Conservation (phyloP, 163 green algal species). For the Volvox carteri region DNA sequence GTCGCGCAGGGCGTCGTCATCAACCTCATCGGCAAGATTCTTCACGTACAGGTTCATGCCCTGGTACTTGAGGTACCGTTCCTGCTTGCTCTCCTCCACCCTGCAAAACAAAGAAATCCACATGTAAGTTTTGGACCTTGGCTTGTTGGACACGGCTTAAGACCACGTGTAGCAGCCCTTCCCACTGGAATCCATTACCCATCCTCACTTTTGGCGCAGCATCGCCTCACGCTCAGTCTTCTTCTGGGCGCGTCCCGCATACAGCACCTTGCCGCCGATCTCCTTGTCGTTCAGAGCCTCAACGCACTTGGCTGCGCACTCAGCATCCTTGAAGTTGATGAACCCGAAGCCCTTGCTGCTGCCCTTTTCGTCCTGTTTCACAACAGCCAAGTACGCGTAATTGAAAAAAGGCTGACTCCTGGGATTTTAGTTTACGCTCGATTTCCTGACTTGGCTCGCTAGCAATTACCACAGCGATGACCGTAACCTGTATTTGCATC, state of each 20-base stretch:
- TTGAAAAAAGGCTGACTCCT: too few species aligned
- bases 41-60: slow-evolving; percentile 99
- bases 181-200: neutral
- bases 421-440: too few species aligned
- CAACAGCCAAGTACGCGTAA: too few species aligned
- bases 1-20: slow-evolving; percentile 91
- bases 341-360: slow-evolving; percentile 97
- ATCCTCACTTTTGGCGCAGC: slow-evolving; percentile 72
- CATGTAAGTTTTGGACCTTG: too few species aligned
- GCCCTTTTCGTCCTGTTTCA: slow-evolving; percentile 85
- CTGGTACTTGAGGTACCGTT: slow-evolving; percentile 93
- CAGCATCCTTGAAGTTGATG: slow-evolving; percentile 93
- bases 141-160: too few species aligned
- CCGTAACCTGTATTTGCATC: too few species aligned
- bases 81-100: slow-evolving; percentile 63
- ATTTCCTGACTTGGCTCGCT: too few species aligned
- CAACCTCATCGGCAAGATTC: slow-evolving; percentile 93
- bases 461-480: too few species aligned
- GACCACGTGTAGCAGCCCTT: too few species aligned
- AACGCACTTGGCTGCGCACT: slow-evolving; percentile 86
- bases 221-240: slow-evolving; percentile 94
- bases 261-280: slow-evolving; percentile 89
- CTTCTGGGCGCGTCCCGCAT: slow-evolving; percentile 95
- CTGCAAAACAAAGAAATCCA: slow-evolving; percentile 13
- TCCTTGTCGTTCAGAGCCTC: slow-evolving; percentile 89